Conservation (phyloP, 2,329 filamentous ascomycete genomes). For the Dendryphion nanum region DNA sequence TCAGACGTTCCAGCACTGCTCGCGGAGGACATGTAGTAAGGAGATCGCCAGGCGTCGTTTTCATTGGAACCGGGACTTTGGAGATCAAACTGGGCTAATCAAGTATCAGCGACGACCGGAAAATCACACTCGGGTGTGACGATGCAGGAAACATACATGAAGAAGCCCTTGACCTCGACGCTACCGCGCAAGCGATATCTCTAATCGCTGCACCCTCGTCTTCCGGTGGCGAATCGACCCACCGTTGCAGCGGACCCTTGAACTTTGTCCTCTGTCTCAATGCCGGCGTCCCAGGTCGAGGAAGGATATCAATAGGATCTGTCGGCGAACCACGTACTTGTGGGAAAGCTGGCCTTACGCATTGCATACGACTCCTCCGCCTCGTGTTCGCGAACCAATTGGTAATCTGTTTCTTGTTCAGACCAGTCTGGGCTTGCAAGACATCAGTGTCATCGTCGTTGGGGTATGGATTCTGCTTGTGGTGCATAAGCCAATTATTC, state of each 20-base stretch:
- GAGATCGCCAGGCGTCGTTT: conserved; percentile 9
- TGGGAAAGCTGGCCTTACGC: neutral
- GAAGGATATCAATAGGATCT: conserved; percentile 2
- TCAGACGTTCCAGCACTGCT: neutral
- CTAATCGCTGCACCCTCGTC: neutral
- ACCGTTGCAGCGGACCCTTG: conserved; percentile 3
- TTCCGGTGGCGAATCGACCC: conserved; percentile 5
- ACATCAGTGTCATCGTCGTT: conserved; percentile 59
- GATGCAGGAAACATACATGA: conserved; percentile 5
- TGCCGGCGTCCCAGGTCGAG: neutral
- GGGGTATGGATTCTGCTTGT: conserved; percentile 41
- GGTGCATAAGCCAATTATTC: conserved; percentile 20
- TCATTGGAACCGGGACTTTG: neutral
- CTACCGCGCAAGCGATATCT: conserved; percentile 1
- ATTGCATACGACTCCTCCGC: neutral
- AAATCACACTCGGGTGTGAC: neutral
- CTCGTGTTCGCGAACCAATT: conserved; percentile 4
- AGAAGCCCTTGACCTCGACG: conserved; percentile 1
- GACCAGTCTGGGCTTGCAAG: conserved; percentile 1
- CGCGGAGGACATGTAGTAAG: neutral
- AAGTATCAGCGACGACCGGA: neutral
- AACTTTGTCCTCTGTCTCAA: neutral
- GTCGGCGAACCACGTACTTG: neutral
- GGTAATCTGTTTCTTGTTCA: conserved; percentile 1
- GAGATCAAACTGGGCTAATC: neutral